Percentiles rank a stretch among this genome's conserved stretches.
Conservation (phyloP, 163 green algal genomes). For the Scenedesmus sp. region DNA sequence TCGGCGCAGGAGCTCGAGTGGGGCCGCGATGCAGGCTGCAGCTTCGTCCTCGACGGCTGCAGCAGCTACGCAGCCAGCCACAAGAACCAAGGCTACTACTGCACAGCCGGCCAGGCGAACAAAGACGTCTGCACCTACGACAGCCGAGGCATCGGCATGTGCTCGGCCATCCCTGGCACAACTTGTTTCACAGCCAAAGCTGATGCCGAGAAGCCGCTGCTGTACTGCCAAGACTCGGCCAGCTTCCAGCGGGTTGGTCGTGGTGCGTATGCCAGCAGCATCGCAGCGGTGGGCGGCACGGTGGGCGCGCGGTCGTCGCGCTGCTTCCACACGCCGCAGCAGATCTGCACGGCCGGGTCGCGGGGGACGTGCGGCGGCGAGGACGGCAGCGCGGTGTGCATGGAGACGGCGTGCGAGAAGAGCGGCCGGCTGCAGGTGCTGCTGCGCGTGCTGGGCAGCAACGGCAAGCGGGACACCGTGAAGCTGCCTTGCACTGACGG, state of each 20-base stretch:
- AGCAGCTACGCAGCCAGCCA: conserved; percentile 14
- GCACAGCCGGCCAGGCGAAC: neutral
- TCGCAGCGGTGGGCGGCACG: conserved; percentile 8
- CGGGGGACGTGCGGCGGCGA: conserved; percentile 9
- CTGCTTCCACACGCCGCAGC: conserved; percentile 48
- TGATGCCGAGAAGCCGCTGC: conserved; percentile 34
- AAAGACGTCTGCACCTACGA: conserved; percentile 52
- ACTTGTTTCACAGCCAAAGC: conserved; percentile 34
- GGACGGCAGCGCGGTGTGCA: conserved; percentile 35
- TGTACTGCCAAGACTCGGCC: conserved; percentile 39
- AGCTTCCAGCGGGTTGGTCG: conserved; percentile 30
- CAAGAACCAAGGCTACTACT: conserved; percentile 47
- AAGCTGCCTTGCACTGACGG: conserved; percentile 38
- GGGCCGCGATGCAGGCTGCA: conserved; percentile 43
- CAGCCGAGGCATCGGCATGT: conserved; percentile 51
- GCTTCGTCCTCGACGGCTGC: conserved; percentile 48
- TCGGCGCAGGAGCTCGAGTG: conserved; percentile 52
- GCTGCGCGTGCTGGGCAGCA: conserved; percentile 21
- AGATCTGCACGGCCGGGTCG: neutral
- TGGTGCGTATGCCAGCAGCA: neutral
- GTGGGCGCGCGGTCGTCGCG: conserved; percentile 27
- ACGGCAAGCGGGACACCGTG: neutral
- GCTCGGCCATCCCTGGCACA: conserved; percentile 10
- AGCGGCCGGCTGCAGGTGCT: conserved; percentile 32
- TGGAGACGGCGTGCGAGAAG: conserved; percentile 31